Evolutionary conservation across 768 basidiomycete genomes (phyloP), one percentile per base, ranked within the genome.

Genomic region (Termitomyces sp.): DNA sequence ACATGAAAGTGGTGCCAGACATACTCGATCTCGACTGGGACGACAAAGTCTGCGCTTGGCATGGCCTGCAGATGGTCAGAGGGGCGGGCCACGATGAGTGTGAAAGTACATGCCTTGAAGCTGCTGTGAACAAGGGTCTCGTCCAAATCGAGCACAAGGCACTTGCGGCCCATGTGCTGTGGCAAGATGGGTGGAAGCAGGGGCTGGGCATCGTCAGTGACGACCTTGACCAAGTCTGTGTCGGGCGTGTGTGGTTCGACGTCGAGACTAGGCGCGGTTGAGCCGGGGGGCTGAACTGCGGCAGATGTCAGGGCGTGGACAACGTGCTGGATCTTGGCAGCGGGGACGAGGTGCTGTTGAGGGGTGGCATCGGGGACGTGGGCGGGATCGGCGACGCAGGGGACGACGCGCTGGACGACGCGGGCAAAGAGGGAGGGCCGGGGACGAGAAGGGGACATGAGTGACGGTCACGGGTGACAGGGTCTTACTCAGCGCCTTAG

Each of bases 1-100:
- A 98, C 97, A 73, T 98, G 97, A 64, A 98, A 95, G 67, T 99
- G 97, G 72, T 99, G 97, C 85, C 90, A 94, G 69, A 96, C 90
- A 63, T 90, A 94, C 69, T 99, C 97, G 60, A 99, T 99, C 74
- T 98, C 97, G 31, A 99, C 97, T 1, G 97, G 97, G 4, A 99
- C 96, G 63, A 98, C 90, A 73, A 93, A 99, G 78, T 99, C 97
- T 24, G 96, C 94, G 65, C 92, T 89, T 60, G 80, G 82, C 63
- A 98, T 91, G 55, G 95, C 90, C 95, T 98, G 55, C 16, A 22
- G 46, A 56, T 54, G 61, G 57, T 58, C 51, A 41, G 45, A 12
- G 48, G 44, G 41, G 52, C 60, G 50, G 9, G 15, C 42, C 41
- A n/a, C 36, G 30, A 16, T 31, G 18, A 30, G 12, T 1, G 54